Base-by-base conservation (phyloP, 768 basidiomycete species). In the Tylopilus felleus region DNA sequence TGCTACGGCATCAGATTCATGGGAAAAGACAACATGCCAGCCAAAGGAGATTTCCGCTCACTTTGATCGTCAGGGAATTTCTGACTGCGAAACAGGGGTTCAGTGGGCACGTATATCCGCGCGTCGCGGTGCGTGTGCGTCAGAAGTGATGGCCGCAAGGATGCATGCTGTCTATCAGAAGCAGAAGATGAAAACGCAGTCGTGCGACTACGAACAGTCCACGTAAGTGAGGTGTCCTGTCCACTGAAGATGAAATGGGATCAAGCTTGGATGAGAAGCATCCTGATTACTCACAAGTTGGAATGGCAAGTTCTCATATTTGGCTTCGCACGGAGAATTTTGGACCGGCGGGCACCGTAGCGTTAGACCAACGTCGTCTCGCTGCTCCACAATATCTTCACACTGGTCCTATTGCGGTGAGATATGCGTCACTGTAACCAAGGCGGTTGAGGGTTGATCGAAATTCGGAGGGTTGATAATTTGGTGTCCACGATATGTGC, bases 81-180 rank as follows among this genome's bases (percentile, higher is more conserved):
- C 53, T 52, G 45, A 19, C 19, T 45, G 25, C 4, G 31, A 13
- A 13, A 53, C 47, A 53, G 60, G 53, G 39, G 55, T 1, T 40
- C 39, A 29, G 21, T 49, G 23, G 23, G 12, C 16, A n/a, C 39
- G 45, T 4, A 44, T 48, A 12, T 49, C 38, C 51, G 31, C 14
- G n/a, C 21, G 35, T 35, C 49, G 47, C 13, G 23, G 44, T 39
- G 42, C 7, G 44, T 14, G 13, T 10, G 17, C 3, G 42, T 54
- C 49, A 49, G 31, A 49, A 33, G 36, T 41, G 48, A 49, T 44
- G 27, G 40, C 25, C 41, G 39, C 49, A 29, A n/a, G 25, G 21
- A 38, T 19, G n/a, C 16, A 7, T 45, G 42, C 22, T 41, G 36
- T 47, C 49, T 47, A 43, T 38, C 8, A 38, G 31, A 41, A 45